Percentiles rank a stretch among this genome's conserved stretches.
These are phyloP conservation scores for Komagataea norvegica DNA, from an alignment of 1,139 yeast species.

Conservation along the genomic window DNA sequence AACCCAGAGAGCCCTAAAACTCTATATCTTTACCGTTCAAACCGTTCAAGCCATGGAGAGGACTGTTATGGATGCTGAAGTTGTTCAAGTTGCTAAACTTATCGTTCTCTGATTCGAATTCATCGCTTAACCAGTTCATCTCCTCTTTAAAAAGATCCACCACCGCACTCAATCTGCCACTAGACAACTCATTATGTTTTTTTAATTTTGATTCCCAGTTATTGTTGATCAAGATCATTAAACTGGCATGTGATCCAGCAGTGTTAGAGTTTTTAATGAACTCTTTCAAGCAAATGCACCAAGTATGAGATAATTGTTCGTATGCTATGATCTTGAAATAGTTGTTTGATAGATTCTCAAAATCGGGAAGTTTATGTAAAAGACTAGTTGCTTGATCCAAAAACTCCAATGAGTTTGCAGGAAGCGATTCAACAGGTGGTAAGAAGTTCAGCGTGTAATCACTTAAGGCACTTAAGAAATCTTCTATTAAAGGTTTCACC, in stretches of 20 bases:
- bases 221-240: conserved; percentile 39
- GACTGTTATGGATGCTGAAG: conserved; percentile 24
- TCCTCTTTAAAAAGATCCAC: conserved; percentile 44
- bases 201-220: conserved; percentile 54
- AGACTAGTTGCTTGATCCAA: conserved; percentile 62
- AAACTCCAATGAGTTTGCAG: conserved; percentile 55
- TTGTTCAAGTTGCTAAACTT: conserved; percentile 18
- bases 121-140: conserved; percentile 21
- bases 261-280: conserved; percentile 31
- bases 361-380: conserved; percentile 67
- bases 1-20: conserved; percentile 1
- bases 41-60: conserved; percentile 19
- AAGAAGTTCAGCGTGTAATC: conserved; percentile 77
- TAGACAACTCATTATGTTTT: conserved; percentile 54
- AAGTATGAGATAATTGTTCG: conserved; percentile 75
- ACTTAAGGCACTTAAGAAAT: conserved; percentile 69
- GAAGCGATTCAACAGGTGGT: conserved; percentile 68
- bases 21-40: conserved; percentile 4
- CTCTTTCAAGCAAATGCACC: conserved; percentile 59
- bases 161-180: conserved; percentile 45
- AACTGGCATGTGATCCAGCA: conserved; percentile 31
- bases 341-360: conserved; percentile 66
- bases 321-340: conserved; percentile 69
- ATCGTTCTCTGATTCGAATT: conserved; percentile 12
- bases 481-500: conserved; percentile 67